Percentiles rank a stretch among this genome's conserved stretches.
Evolutionary conservation across 2,329 filamentous ascomycete species (phyloP).

Genomic region (Fusarium tjaetaba): DNA sequence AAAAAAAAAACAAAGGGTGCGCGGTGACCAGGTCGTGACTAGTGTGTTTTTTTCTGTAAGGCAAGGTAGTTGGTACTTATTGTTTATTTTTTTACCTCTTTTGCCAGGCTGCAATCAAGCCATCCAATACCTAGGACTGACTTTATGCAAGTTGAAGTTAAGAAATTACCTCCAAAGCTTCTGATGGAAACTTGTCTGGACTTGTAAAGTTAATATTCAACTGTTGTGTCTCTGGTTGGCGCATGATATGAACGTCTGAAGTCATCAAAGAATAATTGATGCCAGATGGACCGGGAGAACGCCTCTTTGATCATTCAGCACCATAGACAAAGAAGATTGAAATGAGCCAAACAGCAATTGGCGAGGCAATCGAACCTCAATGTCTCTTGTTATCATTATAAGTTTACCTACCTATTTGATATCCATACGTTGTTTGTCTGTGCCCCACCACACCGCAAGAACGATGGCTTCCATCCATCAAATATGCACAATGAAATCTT

Average conservation of each 20-base stretch:
- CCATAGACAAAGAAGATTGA: background rate
- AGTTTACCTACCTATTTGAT: background rate
- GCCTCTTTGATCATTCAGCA: background rate
- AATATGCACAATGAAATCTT: constrained; percentile 3
- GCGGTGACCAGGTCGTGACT: constrained; percentile 24
- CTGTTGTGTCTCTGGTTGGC: background rate
- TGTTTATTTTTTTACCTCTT: constrained; percentile 6
- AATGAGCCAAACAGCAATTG: constrained; percentile 1
- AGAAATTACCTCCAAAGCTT: background rate
- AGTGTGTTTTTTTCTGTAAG: constrained; percentile 28
- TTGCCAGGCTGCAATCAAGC: background rate
- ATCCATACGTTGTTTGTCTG: background rate
- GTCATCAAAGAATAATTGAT: background rate
- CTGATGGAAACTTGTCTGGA: background rate
- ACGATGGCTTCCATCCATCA: background rate
- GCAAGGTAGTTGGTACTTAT: background rate
- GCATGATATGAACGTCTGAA: background rate
- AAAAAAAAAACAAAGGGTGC: constrained; percentile 37
- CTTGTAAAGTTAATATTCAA: background rate
- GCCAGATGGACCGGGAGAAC: background rate
- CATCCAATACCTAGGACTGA: background rate
- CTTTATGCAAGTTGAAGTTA: background rate
- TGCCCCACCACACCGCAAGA: constrained; percentile 26
- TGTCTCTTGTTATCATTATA: background rate
- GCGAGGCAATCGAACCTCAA: background rate